Conservation (phyloP, 2,329 filamentous ascomycete species). For the Bipolaris victoriae region DNA sequence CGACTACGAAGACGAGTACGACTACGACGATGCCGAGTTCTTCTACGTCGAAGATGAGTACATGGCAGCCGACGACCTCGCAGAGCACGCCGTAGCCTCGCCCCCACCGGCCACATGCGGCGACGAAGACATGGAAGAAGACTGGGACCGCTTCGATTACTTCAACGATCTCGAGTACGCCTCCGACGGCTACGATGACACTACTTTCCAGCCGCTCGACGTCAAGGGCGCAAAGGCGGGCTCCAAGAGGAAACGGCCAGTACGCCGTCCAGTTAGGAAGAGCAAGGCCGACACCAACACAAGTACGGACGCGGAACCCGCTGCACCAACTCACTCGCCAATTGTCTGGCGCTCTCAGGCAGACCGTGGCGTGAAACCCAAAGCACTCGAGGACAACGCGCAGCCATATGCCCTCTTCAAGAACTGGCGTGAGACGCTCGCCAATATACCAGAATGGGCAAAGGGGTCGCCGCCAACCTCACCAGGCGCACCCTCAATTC, state of each 20-base stretch:
- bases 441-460: conserved; percentile 36
- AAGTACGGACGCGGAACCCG: conserved; percentile 12
- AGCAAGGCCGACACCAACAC: conserved; percentile 15
- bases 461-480: conserved; percentile 26
- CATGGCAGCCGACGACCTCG: conserved; percentile 55
- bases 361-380: conserved; percentile 30
- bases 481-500: conserved; percentile 14
- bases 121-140: conserved; percentile 42
- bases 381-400: conserved; percentile 35
- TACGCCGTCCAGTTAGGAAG: conserved; percentile 32
- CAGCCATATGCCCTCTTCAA: conserved; percentile 51
- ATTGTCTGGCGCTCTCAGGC: conserved; percentile 45
- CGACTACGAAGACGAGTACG: conserved; percentile 51
- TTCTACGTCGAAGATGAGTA: conserved; percentile 56
- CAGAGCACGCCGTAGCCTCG: conserved; percentile 55
- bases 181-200: conserved; percentile 55
- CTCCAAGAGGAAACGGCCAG: conserved; percentile 40
- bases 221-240: conserved; percentile 29
- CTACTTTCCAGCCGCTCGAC: conserved; percentile 38
- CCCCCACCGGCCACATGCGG: conserved; percentile 45
- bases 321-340: conserved; percentile 31
- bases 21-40: conserved; percentile 52
- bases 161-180: conserved; percentile 58
- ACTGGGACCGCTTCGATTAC: conserved; percentile 58
- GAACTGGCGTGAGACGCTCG: conserved; percentile 53